Conservation (phyloP, 2,329 filamentous ascomycete genomes). For the Chalaropsis ovoidea region DNA sequence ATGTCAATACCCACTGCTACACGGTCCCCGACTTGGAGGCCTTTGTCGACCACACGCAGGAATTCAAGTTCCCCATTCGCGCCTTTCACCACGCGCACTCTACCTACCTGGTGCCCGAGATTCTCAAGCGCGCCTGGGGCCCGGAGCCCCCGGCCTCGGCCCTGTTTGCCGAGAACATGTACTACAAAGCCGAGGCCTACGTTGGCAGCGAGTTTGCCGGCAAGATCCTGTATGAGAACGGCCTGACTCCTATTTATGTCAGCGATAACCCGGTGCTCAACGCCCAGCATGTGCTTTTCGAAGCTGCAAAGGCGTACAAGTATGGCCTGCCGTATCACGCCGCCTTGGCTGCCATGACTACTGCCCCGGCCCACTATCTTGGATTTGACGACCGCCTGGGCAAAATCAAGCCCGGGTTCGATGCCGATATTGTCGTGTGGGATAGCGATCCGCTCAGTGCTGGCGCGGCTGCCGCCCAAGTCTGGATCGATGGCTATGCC, state of each 20-base stretch:
- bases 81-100: slow-evolving; percentile 63
- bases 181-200: slow-evolving; percentile 59
- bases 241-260: slow-evolving; percentile 57
- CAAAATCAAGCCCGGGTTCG: slow-evolving; percentile 51
- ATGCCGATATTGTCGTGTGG: slow-evolving; percentile 53
- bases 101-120: slow-evolving; percentile 56
- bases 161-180: slow-evolving; percentile 64
- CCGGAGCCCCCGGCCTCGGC: slow-evolving; percentile 46
- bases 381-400: slow-evolving; percentile 49
- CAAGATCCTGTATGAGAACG: slow-evolving; percentile 54
- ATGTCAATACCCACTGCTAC: slow-evolving; percentile 63
- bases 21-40: slow-evolving; percentile 58
- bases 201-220: slow-evolving; percentile 55
- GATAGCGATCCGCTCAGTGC: slow-evolving; percentile 52
- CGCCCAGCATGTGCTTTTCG: slow-evolving; percentile 58
- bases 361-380: slow-evolving; percentile 48
- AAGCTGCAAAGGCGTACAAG: slow-evolving; percentile 49
- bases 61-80: slow-evolving; percentile 56
- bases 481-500: slow-evolving; percentile 53
- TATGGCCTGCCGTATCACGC: slow-evolving; percentile 53
- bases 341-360: slow-evolving; percentile 49
- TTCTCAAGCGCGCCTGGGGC: slow-evolving; percentile 48
- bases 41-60: slow-evolving; percentile 59
- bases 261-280: slow-evolving; percentile 61
- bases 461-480: slow-evolving; percentile 49